Evolutionary conservation across 176 grass and related monocot species (phyloP).

Genomic region (Ampelocalamus luodianensis): DNA sequence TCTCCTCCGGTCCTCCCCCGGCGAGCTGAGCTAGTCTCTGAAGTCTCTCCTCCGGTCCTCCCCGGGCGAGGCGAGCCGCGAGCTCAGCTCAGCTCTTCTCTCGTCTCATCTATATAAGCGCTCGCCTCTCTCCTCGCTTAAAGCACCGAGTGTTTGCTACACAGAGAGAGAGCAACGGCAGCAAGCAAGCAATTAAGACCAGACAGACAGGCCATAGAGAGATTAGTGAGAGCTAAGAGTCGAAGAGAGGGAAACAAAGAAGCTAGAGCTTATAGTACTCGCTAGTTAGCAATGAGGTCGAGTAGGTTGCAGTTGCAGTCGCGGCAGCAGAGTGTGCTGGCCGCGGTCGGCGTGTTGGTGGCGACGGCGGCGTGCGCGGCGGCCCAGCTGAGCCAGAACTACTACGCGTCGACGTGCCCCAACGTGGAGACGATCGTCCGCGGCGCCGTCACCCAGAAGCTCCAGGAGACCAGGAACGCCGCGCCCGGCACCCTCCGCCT

Average conservation of each 20-base stretch:
- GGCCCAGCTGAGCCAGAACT: conserved; percentile 52
- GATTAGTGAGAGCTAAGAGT: background rate
- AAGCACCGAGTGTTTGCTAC: conserved; percentile 42
- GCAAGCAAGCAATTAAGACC: conserved; percentile 31
- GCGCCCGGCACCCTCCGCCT: conserved; percentile 74
- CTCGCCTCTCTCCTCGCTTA: conserved; percentile 52
- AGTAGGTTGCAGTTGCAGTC: background rate
- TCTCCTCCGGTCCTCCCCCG: background rate
- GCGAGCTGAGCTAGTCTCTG: too few relatives aligned
- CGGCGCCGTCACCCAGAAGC: conserved; percentile 59
- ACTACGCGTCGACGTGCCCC: conserved; percentile 69
- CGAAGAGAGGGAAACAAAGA: background rate
- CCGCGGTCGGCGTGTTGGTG: background rate
- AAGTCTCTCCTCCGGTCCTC: background rate
- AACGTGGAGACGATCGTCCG: conserved; percentile 71
- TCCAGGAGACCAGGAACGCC: conserved; percentile 56
- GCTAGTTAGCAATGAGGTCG: conserved; percentile 30
- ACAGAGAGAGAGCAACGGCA: background rate
- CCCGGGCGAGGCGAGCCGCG: background rate
- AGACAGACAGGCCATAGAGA: background rate
- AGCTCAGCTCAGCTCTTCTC: background rate
- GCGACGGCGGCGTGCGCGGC: background rate
- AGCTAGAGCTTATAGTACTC: background rate
- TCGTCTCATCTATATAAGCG: conserved; percentile 53
- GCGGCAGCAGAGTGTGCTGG: background rate